These are phyloP conservation scores for Phalaenopsis hybrid DNA, from an alignment of 116 monocot species.

Conservation along the genomic window DNA sequence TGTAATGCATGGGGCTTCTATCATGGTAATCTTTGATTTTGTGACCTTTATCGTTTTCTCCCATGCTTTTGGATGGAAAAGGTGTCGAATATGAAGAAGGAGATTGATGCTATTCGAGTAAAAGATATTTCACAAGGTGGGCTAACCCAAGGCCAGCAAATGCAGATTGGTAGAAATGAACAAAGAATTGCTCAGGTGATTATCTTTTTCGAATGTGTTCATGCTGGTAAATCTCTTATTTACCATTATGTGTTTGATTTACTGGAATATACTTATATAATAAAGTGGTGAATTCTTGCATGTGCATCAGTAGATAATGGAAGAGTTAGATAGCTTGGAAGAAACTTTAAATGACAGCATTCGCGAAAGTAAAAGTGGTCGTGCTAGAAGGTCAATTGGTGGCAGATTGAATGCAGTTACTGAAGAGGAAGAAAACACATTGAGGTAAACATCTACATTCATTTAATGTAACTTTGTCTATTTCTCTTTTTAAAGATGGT, in stretches of 20 bases:
- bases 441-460: constrained; percentile 41
- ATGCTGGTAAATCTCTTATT: not conserved
- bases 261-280: not conserved
- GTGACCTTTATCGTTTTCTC: not conserved
- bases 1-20: not conserved
- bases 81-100: constrained; percentile 95
- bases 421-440: constrained; percentile 61
- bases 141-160: constrained; percentile 95
- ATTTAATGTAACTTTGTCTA: not conserved
- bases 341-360: constrained; percentile 99
- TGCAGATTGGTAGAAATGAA: constrained; percentile 98
- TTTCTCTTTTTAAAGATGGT: not conserved
- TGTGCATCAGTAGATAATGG: constrained; percentile 61
- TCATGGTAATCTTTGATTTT: not conserved
- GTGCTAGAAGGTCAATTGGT: constrained; percentile 32
- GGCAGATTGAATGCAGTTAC: constrained; percentile 37
- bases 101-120: constrained; percentile 86
- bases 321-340: constrained; percentile 93
- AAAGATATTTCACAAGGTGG: constrained; percentile 98
- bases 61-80: constrained; percentile 25
- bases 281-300: not conserved
- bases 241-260: not conserved
- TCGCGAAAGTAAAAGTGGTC: constrained; percentile 85
- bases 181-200: constrained; percentile 81
- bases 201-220: not conserved